These are phyloP conservation scores for Multifurca ochricompacta DNA, from an alignment of 768 basidiomycete species.

Conservation along the genomic window DNA sequence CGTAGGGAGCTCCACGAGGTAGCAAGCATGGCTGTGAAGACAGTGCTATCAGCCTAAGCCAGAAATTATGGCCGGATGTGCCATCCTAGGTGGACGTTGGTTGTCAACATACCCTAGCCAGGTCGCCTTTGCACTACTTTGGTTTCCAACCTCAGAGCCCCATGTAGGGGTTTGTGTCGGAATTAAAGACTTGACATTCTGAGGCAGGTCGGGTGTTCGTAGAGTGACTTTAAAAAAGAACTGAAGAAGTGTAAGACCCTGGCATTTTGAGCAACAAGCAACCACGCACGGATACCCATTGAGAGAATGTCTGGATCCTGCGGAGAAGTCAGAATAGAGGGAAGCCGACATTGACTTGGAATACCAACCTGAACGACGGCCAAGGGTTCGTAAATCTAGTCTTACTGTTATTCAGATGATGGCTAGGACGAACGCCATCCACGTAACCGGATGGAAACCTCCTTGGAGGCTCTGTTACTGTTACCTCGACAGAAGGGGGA, in stretches of 20 bases:
- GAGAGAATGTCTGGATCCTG: neutral
- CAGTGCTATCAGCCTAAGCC: neutral
- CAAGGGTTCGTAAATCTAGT: conserved; percentile 18
- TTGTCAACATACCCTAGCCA: conserved; percentile 18
- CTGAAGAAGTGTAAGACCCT: neutral
- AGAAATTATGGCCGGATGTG: neutral
- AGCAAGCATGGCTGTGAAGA: conserved; percentile 31
- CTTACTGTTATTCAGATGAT: conserved; percentile 14
- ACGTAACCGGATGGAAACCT: conserved; percentile 12
- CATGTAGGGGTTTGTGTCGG: conserved; percentile 13
- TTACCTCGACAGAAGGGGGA: conserved; percentile 2
- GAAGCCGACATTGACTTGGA: neutral
- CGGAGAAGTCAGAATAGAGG: neutral
- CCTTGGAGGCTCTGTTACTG: conserved; percentile 10
- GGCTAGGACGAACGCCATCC: conserved; percentile 13
- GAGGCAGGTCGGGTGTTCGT: conserved; percentile 7
- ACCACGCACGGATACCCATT: conserved; percentile 17
- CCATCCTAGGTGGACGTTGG: neutral
- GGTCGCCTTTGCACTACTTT: conserved; percentile 14
- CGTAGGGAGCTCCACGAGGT: conserved; percentile 32
- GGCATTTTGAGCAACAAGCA: neutral
- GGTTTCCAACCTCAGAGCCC: conserved; percentile 5
- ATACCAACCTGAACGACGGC: conserved; percentile 18
- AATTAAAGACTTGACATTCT: conserved; percentile 17
- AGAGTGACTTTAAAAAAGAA: neutral